phyloP scores from a whole-genome alignment of 208 protist species.

The Wallacemonas sp. region DNA sequence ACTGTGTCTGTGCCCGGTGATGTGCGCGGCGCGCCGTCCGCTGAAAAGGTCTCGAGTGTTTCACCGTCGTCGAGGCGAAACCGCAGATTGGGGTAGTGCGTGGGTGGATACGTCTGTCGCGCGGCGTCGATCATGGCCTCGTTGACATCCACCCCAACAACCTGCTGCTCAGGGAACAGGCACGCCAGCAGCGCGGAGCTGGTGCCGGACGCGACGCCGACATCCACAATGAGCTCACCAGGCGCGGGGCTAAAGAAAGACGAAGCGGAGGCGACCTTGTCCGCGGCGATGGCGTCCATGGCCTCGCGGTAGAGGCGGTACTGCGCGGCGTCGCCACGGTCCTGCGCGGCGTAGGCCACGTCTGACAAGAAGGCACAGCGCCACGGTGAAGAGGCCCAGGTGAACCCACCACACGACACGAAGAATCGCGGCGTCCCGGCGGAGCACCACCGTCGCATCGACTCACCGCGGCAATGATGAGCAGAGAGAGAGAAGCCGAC shows the following conservation, averaged over 20 bases:
- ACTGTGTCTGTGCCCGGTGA: too few relatives aligned
- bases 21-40: too few relatives aligned
- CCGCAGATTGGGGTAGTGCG: background rate
- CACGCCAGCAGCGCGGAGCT: background rate
- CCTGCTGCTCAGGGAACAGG: background rate
- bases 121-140: background rate
- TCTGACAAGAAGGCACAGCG: too few relatives aligned
- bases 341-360: too few relatives aligned
- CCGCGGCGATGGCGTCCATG: background rate
- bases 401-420: too few relatives aligned
- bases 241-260: background rate
- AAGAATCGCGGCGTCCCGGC: too few relatives aligned
- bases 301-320: background rate
- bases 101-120: background rate
- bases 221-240: background rate
- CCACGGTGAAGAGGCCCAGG: too few relatives aligned
- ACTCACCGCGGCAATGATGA: too few relatives aligned
- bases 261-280: background rate
- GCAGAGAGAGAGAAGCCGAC: too few relatives aligned
- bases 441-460: too few relatives aligned
- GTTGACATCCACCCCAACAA: background rate
- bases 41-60: too few relatives aligned
- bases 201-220: background rate
- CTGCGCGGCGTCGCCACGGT: background rate
- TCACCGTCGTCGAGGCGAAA: slow-evolving; percentile 2